These are phyloP conservation scores for Cryphonectria carpinicola DNA, from an alignment of 2,329 filamentous ascomycete species.

Conservation along the genomic window DNA sequence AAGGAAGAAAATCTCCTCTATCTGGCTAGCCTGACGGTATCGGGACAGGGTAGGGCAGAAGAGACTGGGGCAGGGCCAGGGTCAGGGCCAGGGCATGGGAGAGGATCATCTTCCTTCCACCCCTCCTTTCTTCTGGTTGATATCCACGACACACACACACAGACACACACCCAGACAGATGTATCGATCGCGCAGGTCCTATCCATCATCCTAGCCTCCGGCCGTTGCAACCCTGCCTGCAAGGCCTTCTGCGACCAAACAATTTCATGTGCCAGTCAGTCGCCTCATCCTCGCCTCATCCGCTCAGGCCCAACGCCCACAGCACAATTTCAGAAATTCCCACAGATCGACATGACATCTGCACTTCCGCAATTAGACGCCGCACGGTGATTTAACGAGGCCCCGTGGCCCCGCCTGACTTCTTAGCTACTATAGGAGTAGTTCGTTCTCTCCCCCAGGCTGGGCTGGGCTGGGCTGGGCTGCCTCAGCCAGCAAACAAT, in stretches of 20 bases:
- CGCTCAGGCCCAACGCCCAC: constrained; percentile 18
- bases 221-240: background rate
- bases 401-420: constrained; percentile 19
- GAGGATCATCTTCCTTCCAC: background rate
- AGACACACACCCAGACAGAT: background rate
- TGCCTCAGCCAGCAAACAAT: background rate
- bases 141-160: background rate
- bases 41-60: background rate
- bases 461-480: background rate
- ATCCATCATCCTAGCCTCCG: background rate
- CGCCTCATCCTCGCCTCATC: constrained; percentile 10
- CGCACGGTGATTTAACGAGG: constrained; percentile 25
- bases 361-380: constrained; percentile 23
- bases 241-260: background rate
- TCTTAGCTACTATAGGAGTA: background rate
- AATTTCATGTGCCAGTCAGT: constrained; percentile 15
- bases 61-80: background rate
- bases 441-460: background rate
- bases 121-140: background rate
- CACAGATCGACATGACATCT: constrained; percentile 26
- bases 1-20: no score
- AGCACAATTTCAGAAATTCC: constrained; percentile 26
- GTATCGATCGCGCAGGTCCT: background rate
- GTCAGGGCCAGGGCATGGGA: background rate
- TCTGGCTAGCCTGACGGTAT: background rate